phyloP scores from a whole-genome alignment of 2,329 filamentous ascomycete species.

The Scolecobasidium constrictum region DNA sequence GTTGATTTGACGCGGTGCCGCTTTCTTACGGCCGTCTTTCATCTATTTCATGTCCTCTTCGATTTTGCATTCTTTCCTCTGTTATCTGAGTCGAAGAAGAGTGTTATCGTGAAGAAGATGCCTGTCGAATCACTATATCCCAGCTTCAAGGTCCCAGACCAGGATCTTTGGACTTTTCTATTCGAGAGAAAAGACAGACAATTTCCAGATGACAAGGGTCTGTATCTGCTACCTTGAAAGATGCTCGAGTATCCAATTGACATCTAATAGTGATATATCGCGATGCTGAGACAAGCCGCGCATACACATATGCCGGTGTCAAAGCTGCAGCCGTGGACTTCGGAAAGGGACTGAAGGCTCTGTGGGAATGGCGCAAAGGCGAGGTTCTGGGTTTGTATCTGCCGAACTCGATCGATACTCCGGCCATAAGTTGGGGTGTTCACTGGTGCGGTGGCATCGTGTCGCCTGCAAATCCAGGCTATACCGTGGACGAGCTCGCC shows the following conservation, averaged over 20 bases:
- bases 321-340: slow-evolving; percentile 60
- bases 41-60: too few species aligned
- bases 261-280: slow-evolving; percentile 56
- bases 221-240: slow-evolving; percentile 11
- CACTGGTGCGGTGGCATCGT: slow-evolving; percentile 75
- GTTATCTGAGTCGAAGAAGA: too few species aligned
- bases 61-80: too few species aligned
- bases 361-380: slow-evolving; percentile 69
- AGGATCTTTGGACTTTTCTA: slow-evolving; percentile 69
- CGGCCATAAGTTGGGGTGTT: slow-evolving; percentile 63
- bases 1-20: too few species aligned
- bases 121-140: slow-evolving; percentile 58
- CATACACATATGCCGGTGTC: slow-evolving; percentile 61
- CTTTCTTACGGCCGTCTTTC: too few species aligned
- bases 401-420: slow-evolving; percentile 78
- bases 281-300: slow-evolving; percentile 57
- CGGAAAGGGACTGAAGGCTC: slow-evolving; percentile 63
- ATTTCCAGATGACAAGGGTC: slow-evolving; percentile 66
- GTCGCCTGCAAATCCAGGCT: slow-evolving; percentile 81
- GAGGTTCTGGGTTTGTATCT: slow-evolving; percentile 77
- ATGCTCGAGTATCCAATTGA: neutral
- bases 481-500: slow-evolving; percentile 72
- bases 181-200: slow-evolving; percentile 57
- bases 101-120: too few species aligned
- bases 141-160: slow-evolving; percentile 56